These are phyloP conservation scores for Tilletia caries DNA, from an alignment of 1,284 basidiomycete genomes.

Conservation along the genomic window DNA sequence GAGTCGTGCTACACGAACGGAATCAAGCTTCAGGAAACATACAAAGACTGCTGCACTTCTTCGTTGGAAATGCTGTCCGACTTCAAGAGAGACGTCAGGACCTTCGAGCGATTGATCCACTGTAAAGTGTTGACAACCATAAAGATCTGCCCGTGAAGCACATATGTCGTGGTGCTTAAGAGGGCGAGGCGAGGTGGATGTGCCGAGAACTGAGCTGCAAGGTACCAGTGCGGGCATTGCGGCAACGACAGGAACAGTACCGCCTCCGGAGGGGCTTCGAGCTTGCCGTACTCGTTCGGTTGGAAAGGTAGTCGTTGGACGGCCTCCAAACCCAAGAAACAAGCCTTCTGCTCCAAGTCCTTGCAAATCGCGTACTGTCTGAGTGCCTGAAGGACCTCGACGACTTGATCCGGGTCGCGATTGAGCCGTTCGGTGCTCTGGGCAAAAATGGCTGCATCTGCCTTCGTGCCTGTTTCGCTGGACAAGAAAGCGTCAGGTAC, in stretches of 20 bases:
- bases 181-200: slow-evolving; percentile 28
- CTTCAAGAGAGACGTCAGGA: slow-evolving; percentile 12
- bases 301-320: slow-evolving; percentile 68
- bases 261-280: slow-evolving; percentile 25
- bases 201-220: slow-evolving; percentile 30
- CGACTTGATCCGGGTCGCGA: slow-evolving; percentile 24
- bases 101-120: slow-evolving; percentile 35
- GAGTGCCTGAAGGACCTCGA: slow-evolving; percentile 31
- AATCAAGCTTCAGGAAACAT: neutral
- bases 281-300: slow-evolving; percentile 31
- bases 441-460: neutral
- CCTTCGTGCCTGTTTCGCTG: neutral
- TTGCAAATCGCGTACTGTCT: slow-evolving; percentile 35
- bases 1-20: too few species aligned
- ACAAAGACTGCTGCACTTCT: too few species aligned
- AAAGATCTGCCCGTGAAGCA: slow-evolving; percentile 25
- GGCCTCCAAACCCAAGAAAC: slow-evolving; percentile 59
- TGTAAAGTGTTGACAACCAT: slow-evolving; percentile 35
- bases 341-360: slow-evolving; percentile 44
- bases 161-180: slow-evolving; percentile 28
- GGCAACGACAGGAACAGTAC: slow-evolving; percentile 33
- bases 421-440: slow-evolving; percentile 31
- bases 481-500: neutral
- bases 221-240: slow-evolving; percentile 34
- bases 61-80: too few species aligned